These are phyloP conservation scores for Striga asiatica DNA, from an alignment of 257 asterid species.

Conservation along the genomic window DNA sequence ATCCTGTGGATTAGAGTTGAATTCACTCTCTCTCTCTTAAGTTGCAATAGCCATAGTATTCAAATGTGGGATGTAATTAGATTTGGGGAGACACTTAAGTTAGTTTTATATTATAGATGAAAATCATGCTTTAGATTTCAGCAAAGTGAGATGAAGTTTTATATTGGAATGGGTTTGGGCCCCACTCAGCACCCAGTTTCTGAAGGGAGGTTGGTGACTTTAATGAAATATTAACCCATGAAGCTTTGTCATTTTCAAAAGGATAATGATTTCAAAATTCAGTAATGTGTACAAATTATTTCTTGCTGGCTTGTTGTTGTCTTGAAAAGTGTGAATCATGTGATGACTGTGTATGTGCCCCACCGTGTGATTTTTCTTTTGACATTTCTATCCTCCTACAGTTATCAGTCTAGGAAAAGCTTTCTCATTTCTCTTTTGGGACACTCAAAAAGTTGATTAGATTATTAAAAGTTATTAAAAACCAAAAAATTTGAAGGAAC, in stretches of 20 bases:
- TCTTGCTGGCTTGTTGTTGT: not conserved
- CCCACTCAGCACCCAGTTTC: slow-evolving; percentile 16
- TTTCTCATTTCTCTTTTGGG: no score
- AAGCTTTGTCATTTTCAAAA: not conserved
- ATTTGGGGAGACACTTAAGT: no score
- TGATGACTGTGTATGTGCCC: no score
- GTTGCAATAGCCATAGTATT: no score
- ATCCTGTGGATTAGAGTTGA: no score
- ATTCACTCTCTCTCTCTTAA: no score
- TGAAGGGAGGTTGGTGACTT: not conserved
- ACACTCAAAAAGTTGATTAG: no score
- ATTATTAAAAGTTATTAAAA: no score
- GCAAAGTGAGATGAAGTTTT: not conserved
- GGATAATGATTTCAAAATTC: not conserved
- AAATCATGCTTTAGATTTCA: no score
- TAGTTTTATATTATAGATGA: no score
- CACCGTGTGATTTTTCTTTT: not conserved
- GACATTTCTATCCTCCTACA: not conserved
- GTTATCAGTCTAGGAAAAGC: not conserved
- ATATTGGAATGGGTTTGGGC: not conserved
- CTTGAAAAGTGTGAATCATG: slow-evolving; percentile 21
- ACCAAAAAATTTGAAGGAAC: no score
- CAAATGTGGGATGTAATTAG: no score
- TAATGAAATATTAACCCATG: not conserved
- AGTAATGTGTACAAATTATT: not conserved